A percentile compares a stretch with the other conserved stretches of the same genome.
These are phyloP conservation scores for Entoloma clypeatum DNA, from an alignment of 1,284 basidiomycete genomes.

Conservation along the genomic window DNA sequence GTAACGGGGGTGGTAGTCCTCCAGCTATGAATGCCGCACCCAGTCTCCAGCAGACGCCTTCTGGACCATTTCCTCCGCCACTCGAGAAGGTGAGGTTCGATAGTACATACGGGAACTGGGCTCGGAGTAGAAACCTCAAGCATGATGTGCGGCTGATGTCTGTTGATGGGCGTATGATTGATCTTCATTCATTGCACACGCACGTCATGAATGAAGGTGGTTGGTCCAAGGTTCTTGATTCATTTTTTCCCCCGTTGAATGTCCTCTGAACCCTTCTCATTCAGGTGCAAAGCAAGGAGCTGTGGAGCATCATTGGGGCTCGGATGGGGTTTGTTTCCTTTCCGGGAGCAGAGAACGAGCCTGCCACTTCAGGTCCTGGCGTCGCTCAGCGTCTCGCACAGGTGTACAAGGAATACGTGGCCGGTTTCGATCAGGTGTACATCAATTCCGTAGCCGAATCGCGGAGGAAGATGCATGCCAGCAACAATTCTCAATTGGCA, in stretches of 20 bases:
- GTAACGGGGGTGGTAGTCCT: slow-evolving; percentile 5
- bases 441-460: slow-evolving; percentile 32
- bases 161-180: slow-evolving; percentile 50
- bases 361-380: slow-evolving; percentile 53
- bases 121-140: slow-evolving; percentile 35
- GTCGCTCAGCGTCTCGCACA: slow-evolving; percentile 56
- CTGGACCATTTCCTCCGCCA: slow-evolving; percentile 28
- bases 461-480: slow-evolving; percentile 25
- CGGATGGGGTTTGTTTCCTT: slow-evolving; percentile 61
- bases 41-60: slow-evolving; percentile 11
- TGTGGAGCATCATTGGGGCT: slow-evolving; percentile 64
- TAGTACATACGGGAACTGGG: slow-evolving; percentile 44
- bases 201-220: slow-evolving; percentile 58
- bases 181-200: slow-evolving; percentile 53
- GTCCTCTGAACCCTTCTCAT: slow-evolving; percentile 2
- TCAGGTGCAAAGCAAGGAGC: slow-evolving; percentile 53
- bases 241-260: slow-evolving; percentile 2
- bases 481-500: slow-evolving; percentile 2
- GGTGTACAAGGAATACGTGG: slow-evolving; percentile 57
- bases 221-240: slow-evolving; percentile 37
- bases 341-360: slow-evolving; percentile 50
- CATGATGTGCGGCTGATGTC: slow-evolving; percentile 39
- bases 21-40: slow-evolving; percentile 8
- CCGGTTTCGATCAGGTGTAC: slow-evolving; percentile 55
- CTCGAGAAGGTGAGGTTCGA: slow-evolving; percentile 51